These are phyloP conservation scores for Podosphaera fusca DNA, from an alignment of 2,329 filamentous ascomycete genomes.

Conservation along the genomic window DNA sequence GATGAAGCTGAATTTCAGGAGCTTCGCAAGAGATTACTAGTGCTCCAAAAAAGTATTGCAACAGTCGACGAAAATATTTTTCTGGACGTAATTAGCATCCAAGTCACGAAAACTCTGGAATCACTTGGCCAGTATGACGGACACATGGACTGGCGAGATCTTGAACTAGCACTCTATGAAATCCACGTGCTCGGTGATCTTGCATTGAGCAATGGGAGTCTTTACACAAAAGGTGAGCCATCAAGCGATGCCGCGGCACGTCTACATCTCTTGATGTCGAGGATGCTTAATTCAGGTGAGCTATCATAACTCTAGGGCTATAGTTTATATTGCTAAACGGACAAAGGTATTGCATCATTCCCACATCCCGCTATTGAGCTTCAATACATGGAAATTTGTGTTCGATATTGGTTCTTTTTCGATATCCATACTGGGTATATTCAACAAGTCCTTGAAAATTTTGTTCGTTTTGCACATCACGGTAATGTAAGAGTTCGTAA, in stretches of 20 bases:
- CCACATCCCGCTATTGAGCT: slow-evolving; percentile 79
- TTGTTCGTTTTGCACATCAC: slow-evolving; percentile 76
- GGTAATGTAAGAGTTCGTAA: slow-evolving; percentile 68
- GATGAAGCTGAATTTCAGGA: slow-evolving; percentile 97
- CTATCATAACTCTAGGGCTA: background rate
- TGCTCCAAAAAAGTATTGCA: slow-evolving; percentile 79
- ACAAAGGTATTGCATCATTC: slow-evolving; percentile 58
- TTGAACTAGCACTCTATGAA: slow-evolving; percentile 82
- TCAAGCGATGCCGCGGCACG: slow-evolving; percentile 58
- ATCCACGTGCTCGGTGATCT: slow-evolving; percentile 92
- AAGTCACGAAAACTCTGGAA: slow-evolving; percentile 73
- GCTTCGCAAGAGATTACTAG: slow-evolving; percentile 68
- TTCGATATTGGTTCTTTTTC: slow-evolving; percentile 82
- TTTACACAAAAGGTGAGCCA: slow-evolving; percentile 69
- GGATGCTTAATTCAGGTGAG: slow-evolving; percentile 81
- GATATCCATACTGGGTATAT: slow-evolving; percentile 65
- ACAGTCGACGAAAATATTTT: slow-evolving; percentile 74
- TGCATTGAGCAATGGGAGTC: slow-evolving; percentile 64
- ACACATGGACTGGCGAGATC: slow-evolving; percentile 77
- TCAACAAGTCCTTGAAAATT: slow-evolving; percentile 69
- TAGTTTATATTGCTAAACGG: slow-evolving; percentile 9
- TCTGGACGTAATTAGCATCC: slow-evolving; percentile 64
- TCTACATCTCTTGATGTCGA: slow-evolving; percentile 76
- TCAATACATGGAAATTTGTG: slow-evolving; percentile 97
- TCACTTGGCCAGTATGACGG: slow-evolving; percentile 50